These are phyloP conservation scores for Eucalyptus cloeziana DNA, from an alignment of 345 rosid species.

Conservation along the genomic window DNA sequence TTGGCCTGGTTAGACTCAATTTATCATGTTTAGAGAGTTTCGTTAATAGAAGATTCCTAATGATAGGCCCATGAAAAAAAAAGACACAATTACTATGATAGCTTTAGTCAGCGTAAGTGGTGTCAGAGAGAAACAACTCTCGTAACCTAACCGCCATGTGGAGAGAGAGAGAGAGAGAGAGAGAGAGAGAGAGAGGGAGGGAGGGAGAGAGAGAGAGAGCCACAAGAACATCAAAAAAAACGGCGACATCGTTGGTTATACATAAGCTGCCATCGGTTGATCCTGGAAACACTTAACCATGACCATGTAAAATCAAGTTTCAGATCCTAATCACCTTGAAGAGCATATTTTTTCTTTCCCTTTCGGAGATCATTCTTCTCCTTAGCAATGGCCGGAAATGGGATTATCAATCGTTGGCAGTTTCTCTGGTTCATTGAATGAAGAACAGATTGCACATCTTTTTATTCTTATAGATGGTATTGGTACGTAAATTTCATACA, in stretches of 20 bases:
- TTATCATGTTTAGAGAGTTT: background rate
- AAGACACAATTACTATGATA: background rate
- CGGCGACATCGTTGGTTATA: slow-evolving; percentile 9
- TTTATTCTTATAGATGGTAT: background rate
- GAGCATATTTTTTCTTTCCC: background rate
- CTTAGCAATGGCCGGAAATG: background rate
- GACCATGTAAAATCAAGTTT: background rate
- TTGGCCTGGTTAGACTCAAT: background rate
- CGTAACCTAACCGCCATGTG: background rate
- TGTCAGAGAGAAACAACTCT: background rate
- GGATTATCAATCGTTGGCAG: background rate
- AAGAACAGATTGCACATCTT: background rate
- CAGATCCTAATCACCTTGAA: background rate
- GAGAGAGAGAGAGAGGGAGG: background rate
- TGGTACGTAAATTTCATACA: background rate
- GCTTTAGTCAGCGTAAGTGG: background rate
- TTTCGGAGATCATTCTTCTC: background rate
- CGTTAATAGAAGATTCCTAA: background rate
- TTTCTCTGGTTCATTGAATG: background rate
- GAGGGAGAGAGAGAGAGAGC: slow-evolving; percentile 9
- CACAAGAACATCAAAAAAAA: slow-evolving; percentile 12
- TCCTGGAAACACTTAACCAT: background rate
- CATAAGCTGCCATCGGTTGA: background rate
- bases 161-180: background rate
- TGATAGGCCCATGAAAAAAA: background rate